Evolutionary conservation across 139 green algal species (phyloP), one percentile per base, ranked within the genome.

Genomic region (Chlorella sorokiniana): DNA sequence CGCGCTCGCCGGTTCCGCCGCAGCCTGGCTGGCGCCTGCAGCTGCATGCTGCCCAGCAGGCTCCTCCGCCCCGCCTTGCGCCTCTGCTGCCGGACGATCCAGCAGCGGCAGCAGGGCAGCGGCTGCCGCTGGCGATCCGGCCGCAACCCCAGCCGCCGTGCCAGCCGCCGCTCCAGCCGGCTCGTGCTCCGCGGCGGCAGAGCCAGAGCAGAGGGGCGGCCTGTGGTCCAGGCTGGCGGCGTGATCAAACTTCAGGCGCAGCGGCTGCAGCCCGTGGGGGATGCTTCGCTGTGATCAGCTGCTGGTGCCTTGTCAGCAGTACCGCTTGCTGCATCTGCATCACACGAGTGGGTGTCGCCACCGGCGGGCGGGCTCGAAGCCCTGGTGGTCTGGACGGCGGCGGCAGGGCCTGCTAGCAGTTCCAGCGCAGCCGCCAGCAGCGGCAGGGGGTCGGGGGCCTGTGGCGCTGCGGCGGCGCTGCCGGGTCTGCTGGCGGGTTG

Each of bases 201-300:
- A 59, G 11, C 38, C 45, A 27, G n/a, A 22, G 1, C 11, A 42
- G n/a, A 18, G 0, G 6, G 9, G 70, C 8, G 3, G 41, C 18
- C 23, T 29, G 56, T n/a, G 16, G 48, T n/a, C n/a, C n/a, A n/a
- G n/a, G n/a, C 18, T 25, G 27, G 41, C 68, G 10, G 68, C 33
- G 48, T 78, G 48, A 3, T 69, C 37, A 56, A 79, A 79, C 2
- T 14, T 22, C 10, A 79, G 37, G 8, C 73, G 73, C 52, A 65
- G 51, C 71, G 71, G 71, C 51, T 51, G 33, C 22, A 78, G 25
- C 20, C 22, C 33, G 6, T 29, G 33, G 3, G 40, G 18, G 42
- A 10, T 38, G 68, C 67, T 11, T 7, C 20, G 8, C 7, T 37
- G 40, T 35, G 56, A 35, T 4, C 56, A 4, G 59, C 59, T 9